phyloP scores from a whole-genome alignment of 495 filamentous ascomycete species.

The Penicillium roqueforti region DNA sequence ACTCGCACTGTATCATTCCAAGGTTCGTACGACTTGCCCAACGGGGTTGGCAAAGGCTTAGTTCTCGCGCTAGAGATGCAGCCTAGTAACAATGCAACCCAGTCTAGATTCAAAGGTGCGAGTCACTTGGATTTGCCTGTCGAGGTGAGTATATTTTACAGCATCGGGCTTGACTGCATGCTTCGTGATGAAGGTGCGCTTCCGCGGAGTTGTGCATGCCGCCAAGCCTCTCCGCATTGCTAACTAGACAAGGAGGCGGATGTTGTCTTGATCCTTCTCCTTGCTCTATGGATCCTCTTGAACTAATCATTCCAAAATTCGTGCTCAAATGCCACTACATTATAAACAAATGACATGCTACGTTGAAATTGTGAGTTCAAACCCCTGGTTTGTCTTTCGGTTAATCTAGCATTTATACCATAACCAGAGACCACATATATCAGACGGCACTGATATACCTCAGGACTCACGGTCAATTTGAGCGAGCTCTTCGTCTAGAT shows the following conservation, averaged over 20 bases:
- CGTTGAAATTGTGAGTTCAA: constrained; percentile 1
- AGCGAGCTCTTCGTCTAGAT: too few relatives aligned
- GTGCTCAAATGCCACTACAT: background rate
- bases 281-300: constrained; percentile 1
- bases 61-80: constrained; percentile 1
- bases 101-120: constrained; percentile 1
- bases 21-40: constrained; percentile 2
- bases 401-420: too few relatives aligned
- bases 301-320: background rate
- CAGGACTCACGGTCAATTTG: too few relatives aligned
- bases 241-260: background rate
- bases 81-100: background rate
- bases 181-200: background rate
- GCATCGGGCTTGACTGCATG: background rate
- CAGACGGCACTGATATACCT: too few relatives aligned
- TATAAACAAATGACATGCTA: background rate
- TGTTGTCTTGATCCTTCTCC: background rate
- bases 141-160: background rate
- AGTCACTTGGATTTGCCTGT: background rate
- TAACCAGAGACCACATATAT: too few relatives aligned
- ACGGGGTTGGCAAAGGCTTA: constrained; percentile 27
- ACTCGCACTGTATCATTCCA: constrained; percentile 5
- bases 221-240: constrained; percentile 6
- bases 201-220: background rate
- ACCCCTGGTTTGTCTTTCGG: background rate